These are phyloP conservation scores for Yarrowia divulgata DNA, from an alignment of 805 yeast species.

Conservation along the genomic window DNA sequence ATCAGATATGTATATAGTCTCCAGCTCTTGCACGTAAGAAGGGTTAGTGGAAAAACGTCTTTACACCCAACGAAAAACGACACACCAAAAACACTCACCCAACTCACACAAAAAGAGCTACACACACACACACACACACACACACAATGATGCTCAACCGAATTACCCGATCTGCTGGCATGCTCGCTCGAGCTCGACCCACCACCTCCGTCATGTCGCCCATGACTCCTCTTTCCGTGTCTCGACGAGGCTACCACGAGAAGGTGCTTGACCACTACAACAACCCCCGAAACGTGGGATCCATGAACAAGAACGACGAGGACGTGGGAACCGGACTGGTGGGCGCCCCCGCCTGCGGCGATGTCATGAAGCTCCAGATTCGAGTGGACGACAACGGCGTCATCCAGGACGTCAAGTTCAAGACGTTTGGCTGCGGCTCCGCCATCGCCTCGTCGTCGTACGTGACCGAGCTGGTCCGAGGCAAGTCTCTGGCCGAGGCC, in stretches of 20 bases:
- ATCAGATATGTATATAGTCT: slow-evolving; percentile 28
- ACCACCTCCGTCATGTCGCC: slow-evolving; percentile 10
- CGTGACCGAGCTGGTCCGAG: slow-evolving; percentile 94
- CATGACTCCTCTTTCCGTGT: background rate
- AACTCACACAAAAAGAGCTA: too few relatives aligned
- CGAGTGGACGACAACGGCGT: slow-evolving; percentile 91
- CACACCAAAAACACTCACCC: too few relatives aligned
- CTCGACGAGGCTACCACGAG: slow-evolving; percentile 68
- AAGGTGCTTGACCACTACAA: slow-evolving; percentile 95
- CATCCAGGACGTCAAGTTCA: slow-evolving; percentile 93
- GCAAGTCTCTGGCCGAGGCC: slow-evolving; percentile 93
- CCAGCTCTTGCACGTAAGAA: background rate
- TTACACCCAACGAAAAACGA: slow-evolving; percentile 2
- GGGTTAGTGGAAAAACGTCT: slow-evolving; percentile 7
- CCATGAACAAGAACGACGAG: slow-evolving; percentile 75
- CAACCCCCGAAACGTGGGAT: slow-evolving; percentile 96
- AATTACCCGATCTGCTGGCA: slow-evolving; percentile 19
- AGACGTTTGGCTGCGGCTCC: slow-evolving; percentile 99
- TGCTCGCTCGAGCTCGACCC: slow-evolving; percentile 37
- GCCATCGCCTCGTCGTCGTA: slow-evolving; percentile 97
- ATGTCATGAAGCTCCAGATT: slow-evolving; percentile 96
- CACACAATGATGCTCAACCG: slow-evolving; percentile 15
- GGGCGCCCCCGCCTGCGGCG: slow-evolving; percentile 99
- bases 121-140: background rate
- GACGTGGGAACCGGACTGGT: slow-evolving; percentile 96